These are phyloP conservation scores for Scheffersomyces coipomensis DNA, from an alignment of 805 yeast genomes.

Conservation along the genomic window DNA sequence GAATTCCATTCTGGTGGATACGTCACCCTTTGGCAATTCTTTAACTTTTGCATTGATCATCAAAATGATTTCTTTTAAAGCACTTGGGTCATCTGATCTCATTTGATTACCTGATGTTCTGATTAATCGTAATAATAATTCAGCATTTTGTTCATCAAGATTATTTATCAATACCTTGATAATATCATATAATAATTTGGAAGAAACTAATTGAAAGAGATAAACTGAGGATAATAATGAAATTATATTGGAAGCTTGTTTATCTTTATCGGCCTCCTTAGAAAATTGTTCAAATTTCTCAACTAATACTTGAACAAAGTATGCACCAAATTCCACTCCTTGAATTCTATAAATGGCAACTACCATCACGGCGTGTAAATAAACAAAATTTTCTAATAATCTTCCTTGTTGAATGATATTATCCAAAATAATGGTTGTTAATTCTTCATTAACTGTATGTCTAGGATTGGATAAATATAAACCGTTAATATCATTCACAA, in stretches of 20 bases:
- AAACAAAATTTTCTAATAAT: slow-evolving; percentile 73
- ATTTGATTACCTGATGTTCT: slow-evolving; percentile 79
- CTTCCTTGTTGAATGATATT: slow-evolving; percentile 63
- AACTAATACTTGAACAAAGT: slow-evolving; percentile 74
- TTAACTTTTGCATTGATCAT: slow-evolving; percentile 50
- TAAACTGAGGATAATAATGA: slow-evolving; percentile 76
- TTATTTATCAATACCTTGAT: slow-evolving; percentile 53
- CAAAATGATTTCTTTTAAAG: slow-evolving; percentile 75
- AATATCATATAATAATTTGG: slow-evolving; percentile 75
- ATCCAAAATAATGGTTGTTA: slow-evolving; percentile 63
- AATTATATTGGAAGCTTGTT: slow-evolving; percentile 63
- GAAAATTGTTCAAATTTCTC: slow-evolving; percentile 57
- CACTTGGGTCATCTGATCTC: slow-evolving; percentile 85
- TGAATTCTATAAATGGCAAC: slow-evolving; percentile 73
- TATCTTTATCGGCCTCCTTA: slow-evolving; percentile 26
- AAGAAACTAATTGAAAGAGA: slow-evolving; percentile 71
- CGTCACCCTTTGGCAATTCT: slow-evolving; percentile 30
- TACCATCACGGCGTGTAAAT: slow-evolving; percentile 74
- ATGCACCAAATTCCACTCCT: slow-evolving; percentile 90
- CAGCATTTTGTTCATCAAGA: slow-evolving; percentile 72
- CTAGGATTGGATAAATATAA: slow-evolving; percentile 70
- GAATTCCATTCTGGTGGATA: slow-evolving; percentile 71
- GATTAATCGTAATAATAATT: slow-evolving; percentile 68
- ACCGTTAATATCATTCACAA: slow-evolving; percentile 65
- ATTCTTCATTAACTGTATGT: slow-evolving; percentile 70